Conservation (phyloP, 2,329 filamentous ascomycete genomes). For the Trichothecium roseum region DNA sequence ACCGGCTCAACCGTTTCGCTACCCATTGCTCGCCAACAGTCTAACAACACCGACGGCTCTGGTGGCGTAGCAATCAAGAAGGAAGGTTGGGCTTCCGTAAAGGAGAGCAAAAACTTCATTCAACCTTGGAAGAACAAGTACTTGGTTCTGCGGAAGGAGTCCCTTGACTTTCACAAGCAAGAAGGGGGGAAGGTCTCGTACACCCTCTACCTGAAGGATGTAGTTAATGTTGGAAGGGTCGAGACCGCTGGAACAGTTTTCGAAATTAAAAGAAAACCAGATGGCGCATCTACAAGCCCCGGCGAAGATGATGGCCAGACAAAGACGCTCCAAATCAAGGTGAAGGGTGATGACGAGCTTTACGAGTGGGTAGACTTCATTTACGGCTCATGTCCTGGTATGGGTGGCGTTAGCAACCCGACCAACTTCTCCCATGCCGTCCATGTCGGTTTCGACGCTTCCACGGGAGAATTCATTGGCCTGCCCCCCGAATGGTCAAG, state of each 20-base stretch:
- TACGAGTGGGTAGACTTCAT: constrained; percentile 99
- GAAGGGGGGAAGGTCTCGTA: constrained; percentile 82
- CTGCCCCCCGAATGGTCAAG: constrained; percentile 96
- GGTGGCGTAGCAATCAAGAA: constrained; percentile 67
- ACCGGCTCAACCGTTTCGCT: constrained; percentile 64
- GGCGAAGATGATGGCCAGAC: constrained; percentile 71
- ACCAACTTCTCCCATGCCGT: constrained; percentile 97
- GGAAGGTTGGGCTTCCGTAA: constrained; percentile 74
- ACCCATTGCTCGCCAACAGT: constrained; percentile 54
- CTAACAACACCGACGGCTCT: constrained; percentile 49
- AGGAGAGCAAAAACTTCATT: constrained; percentile 83
- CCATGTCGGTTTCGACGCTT: constrained; percentile 93
- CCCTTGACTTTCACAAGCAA: constrained; percentile 88
- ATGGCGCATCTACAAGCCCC: constrained; percentile 58
- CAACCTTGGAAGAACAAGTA: constrained; percentile 84
- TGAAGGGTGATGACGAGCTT: constrained; percentile 91
- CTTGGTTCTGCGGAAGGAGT: constrained; percentile 83
- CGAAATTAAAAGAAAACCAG: constrained; percentile 73
- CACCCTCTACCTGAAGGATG: constrained; percentile 74
- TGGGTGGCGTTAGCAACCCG: constrained; percentile 96
- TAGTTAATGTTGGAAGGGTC: constrained; percentile 81
- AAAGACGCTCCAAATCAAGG: constrained; percentile 80
- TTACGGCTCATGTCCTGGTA: constrained; percentile 90
- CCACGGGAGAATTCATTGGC: constrained; percentile 89
- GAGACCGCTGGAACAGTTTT: constrained; percentile 89